Percentiles rank a stretch among this genome's conserved stretches.
Evolutionary conservation across 345 rosid genomes (phyloP).

Genomic region (Rhodamnia argentea): DNA sequence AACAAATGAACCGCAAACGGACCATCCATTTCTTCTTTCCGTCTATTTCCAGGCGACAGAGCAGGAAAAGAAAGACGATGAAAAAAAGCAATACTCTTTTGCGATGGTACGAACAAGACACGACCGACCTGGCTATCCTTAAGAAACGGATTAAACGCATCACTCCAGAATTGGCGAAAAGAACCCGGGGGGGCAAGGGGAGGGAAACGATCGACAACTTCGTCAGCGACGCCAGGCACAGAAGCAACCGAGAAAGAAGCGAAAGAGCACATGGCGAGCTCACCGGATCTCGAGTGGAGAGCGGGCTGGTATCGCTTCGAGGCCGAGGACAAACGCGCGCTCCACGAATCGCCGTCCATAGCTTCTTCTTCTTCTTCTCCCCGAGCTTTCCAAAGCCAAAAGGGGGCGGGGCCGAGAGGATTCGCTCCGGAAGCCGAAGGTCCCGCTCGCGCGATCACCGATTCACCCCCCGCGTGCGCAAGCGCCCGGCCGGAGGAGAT

Average conservation of each 20-base stretch:
- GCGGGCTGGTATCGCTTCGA: constrained; percentile 74
- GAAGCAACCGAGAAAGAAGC: not conserved
- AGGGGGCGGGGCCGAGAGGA: not conserved
- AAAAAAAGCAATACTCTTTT: too few species aligned
- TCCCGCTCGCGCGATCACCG: too few species aligned
- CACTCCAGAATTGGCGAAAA: not conserved
- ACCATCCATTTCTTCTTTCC: not conserved
- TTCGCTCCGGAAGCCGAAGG: not conserved
- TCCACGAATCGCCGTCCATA: constrained; percentile 92
- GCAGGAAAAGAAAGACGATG: not conserved
- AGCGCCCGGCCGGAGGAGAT: too few species aligned
- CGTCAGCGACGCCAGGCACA: not conserved
- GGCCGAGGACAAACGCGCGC: constrained; percentile 67
- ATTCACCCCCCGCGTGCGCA: too few species aligned
- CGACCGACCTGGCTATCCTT: not conserved
- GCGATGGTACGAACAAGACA: not conserved
- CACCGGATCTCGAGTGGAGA: constrained; percentile 90
- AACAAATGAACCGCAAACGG: not conserved
- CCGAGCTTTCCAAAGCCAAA: not conserved
- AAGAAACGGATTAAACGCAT: not conserved
- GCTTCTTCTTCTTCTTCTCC: not conserved
- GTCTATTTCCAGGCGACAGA: not conserved
- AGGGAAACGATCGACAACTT: not conserved
- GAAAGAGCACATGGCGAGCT: constrained; percentile 7
- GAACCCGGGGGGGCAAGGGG: not conserved